These are phyloP conservation scores for Acacia confusa DNA, from an alignment of 306 rosid species.

Conservation along the genomic window DNA sequence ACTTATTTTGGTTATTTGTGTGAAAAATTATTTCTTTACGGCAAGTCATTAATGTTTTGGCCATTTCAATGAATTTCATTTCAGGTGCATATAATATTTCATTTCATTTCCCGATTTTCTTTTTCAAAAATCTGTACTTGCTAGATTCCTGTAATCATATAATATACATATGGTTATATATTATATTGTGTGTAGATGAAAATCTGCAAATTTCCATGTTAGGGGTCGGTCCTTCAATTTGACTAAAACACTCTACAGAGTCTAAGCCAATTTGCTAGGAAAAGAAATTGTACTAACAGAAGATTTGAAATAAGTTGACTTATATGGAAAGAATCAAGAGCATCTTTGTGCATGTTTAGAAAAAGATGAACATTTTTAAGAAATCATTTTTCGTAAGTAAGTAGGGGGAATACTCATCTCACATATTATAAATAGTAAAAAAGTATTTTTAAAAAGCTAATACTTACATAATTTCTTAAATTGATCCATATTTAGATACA, in stretches of 20 bases:
- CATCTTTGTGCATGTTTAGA: no score
- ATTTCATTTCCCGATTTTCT: not conserved
- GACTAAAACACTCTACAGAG: not conserved
- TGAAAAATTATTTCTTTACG: not conserved
- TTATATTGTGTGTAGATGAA: not conserved
- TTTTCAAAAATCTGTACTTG: not conserved
- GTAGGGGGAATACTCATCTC: no score
- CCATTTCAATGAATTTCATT: not conserved
- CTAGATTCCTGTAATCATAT: not conserved
- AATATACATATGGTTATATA: no score
- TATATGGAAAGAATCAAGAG: not conserved
- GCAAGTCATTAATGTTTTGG: not conserved
- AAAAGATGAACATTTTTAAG: no score
- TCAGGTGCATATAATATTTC: not conserved
- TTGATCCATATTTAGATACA: no score
- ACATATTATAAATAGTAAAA: no score
- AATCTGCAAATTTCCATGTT: not conserved
- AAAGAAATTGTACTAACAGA: not conserved
- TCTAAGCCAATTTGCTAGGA: not conserved
- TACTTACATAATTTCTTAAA: no score
- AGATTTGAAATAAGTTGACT: conserved; percentile 1
- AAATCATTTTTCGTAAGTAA: no score
- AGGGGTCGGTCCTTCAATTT: not conserved
- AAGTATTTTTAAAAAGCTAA: no score
- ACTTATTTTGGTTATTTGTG: not conserved